Evolutionary conservation across 768 basidiomycete genomes (phyloP), one percentile per base, ranked within the genome.

Genomic region (Serendipita sp.): DNA sequence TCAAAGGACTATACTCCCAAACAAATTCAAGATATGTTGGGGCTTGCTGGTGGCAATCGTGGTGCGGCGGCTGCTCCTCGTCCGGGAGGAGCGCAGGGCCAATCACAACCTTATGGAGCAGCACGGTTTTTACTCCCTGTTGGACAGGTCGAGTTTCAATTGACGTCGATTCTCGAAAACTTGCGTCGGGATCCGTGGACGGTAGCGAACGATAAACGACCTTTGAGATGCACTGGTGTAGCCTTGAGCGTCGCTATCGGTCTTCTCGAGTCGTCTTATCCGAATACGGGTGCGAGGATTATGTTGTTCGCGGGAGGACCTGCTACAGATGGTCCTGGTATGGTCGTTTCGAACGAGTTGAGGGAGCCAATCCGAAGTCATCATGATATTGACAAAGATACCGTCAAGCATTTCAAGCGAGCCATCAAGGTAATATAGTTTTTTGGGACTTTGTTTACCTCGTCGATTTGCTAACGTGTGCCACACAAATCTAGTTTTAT

Each of bases 21-120:
- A 77, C 92, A 96, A 69, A 97, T 98, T 68, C 90, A 92, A 74
- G 95, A 98, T 70, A 98, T 99, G 94, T 88, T 98, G 46, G 91
- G 89, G 30, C 81, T 97, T 48, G 85, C 81, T 70, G 80, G 86
- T 2, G 84, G 85, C 68, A 82, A 84, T 68, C 86, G 89, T 28
- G 89, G 88, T 18, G 38, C 38, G 13, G 89, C 89, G 2, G 56
- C 32, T 4, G 56, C 35, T 35, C 28, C 56, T 4, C 90, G 90
- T 62, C 88, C 89, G 45, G 88, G 89, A 3, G 91, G 89, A 1
- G 89, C 91, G 68, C 86, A 88, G 4, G 79, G 86, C 75, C 87
- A 88, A 3, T 83, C 83, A 58, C 85, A 89, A 68, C 80, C 88
- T 45, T 86, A 87, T 68, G 91, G 92, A 15, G 89, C 93, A 0